Evolutionary conservation across 345 rosid species (phyloP).

Genomic region (Mallotus nudiflorus): DNA sequence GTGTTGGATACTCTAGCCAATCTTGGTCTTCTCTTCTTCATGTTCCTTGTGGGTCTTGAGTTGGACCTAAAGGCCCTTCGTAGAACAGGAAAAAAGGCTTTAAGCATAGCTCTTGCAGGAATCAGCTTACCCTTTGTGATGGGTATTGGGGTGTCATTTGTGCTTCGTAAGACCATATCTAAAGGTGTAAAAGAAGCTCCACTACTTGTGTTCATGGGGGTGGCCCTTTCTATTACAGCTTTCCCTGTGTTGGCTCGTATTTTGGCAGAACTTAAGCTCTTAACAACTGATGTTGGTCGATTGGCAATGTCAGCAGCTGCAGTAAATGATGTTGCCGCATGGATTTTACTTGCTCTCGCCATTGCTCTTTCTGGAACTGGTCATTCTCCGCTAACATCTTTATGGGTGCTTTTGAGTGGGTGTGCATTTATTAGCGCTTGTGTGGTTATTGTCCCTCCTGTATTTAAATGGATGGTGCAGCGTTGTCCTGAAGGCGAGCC

Average conservation of each 20-base stretch:
- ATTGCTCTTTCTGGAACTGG: slow-evolving; percentile 59
- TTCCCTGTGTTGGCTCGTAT: slow-evolving; percentile 86
- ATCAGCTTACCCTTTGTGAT: slow-evolving; percentile 56
- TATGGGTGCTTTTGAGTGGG: slow-evolving; percentile 75
- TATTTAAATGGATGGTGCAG: slow-evolving; percentile 55
- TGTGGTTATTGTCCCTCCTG: slow-evolving; percentile 37
- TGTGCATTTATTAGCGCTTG: slow-evolving; percentile 45
- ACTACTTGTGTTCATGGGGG: slow-evolving; percentile 85
- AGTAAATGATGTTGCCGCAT: slow-evolving; percentile 73
- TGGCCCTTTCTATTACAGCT: slow-evolving; percentile 77
- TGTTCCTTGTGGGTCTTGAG: slow-evolving; percentile 74
- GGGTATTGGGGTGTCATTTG: slow-evolving; percentile 64
- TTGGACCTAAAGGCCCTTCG: slow-evolving; percentile 53
- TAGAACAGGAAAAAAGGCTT: slow-evolving; percentile 56
- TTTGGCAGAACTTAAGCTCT: slow-evolving; percentile 78
- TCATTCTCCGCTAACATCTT: slow-evolving; percentile 51
- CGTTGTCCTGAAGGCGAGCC: slow-evolving; percentile 84
- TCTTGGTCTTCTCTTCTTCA: slow-evolving; percentile 75
- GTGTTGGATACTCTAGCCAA: slow-evolving; percentile 77
- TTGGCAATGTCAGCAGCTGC: slow-evolving; percentile 86
- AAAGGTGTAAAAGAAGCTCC: slow-evolving; percentile 43
- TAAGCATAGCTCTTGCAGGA: slow-evolving; percentile 67
- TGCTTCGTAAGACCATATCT: slow-evolving; percentile 44
- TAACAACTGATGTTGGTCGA: slow-evolving; percentile 74
- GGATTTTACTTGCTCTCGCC: slow-evolving; percentile 85